Conservation (phyloP, 2,329 filamentous ascomycete genomes). For the Diaporthe capsici region DNA sequence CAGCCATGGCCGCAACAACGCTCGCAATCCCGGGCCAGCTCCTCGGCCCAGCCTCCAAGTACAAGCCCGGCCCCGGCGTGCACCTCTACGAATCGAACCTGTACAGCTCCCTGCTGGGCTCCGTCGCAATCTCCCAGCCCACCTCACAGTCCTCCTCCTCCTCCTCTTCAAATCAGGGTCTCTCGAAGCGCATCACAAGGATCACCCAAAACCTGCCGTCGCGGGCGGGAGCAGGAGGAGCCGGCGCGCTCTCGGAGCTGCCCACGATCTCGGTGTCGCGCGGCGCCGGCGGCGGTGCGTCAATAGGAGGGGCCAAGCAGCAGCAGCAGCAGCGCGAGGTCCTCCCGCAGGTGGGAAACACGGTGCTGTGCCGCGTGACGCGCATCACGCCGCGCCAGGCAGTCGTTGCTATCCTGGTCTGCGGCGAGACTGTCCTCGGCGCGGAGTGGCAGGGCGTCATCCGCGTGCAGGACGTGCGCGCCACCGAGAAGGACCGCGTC, state of each 20-base stretch:
- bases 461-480: slow-evolving; percentile 89
- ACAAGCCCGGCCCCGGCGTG: slow-evolving; percentile 83
- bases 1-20: slow-evolving; percentile 42
- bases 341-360: slow-evolving; percentile 84
- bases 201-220: slow-evolving; percentile 55
- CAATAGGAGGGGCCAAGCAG: slow-evolving; percentile 44
- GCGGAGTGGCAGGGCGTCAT: slow-evolving; percentile 90
- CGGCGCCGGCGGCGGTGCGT: slow-evolving; percentile 10
- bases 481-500: slow-evolving; percentile 96
- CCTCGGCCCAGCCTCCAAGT: slow-evolving; percentile 77
- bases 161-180: slow-evolving; percentile 50
- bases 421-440: slow-evolving; percentile 79
- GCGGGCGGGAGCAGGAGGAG: slow-evolving; percentile 44
- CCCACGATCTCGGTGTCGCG: slow-evolving; percentile 70
- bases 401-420: slow-evolving; percentile 86
- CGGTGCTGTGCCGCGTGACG: slow-evolving; percentile 87
- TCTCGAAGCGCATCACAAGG: slow-evolving; percentile 72
- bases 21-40: slow-evolving; percentile 86
- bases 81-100: slow-evolving; percentile 83
- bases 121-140: slow-evolving; percentile 69
- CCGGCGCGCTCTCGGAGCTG: slow-evolving; percentile 57
- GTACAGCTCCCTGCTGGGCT: slow-evolving; percentile 86
- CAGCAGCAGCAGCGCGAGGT: slow-evolving; percentile 73
- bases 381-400: slow-evolving; percentile 89
- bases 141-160: slow-evolving; percentile 47